Conservation (phyloP, 2,329 filamentous ascomycete genomes). For the Didymella keratinophila region DNA sequence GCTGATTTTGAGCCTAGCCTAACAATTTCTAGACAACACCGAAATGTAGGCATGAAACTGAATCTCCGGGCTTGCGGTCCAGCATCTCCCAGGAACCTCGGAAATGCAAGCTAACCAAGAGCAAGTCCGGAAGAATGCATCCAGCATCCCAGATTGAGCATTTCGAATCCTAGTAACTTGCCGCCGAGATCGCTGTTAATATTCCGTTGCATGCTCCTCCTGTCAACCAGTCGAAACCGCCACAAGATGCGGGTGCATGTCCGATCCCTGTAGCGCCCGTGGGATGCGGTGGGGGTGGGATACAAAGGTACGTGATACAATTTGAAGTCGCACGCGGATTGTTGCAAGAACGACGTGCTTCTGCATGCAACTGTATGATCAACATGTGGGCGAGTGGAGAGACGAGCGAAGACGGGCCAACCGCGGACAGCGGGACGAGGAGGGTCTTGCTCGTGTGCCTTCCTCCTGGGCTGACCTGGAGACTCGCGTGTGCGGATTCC, state of each 20-base stretch:
- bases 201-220: conserved; percentile 10
- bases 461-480: conserved; percentile 26
- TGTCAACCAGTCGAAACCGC: conserved; percentile 21
- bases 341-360: conserved; percentile 19
- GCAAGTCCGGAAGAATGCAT: conserved; percentile 23
- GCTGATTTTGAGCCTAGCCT: conserved; percentile 13
- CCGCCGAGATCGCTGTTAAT: conserved; percentile 26
- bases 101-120: conserved; percentile 21
- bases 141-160: not conserved
- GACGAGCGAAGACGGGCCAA: conserved; percentile 22
- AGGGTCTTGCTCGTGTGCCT: conserved; percentile 37
- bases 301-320: conserved; percentile 39
- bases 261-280: conserved; percentile 29
- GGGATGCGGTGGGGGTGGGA: conserved; percentile 37
- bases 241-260: conserved; percentile 5
- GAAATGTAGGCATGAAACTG: conserved; percentile 2
- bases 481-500: conserved; percentile 27
- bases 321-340: conserved; percentile 34
- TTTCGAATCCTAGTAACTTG: conserved; percentile 10
- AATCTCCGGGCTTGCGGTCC: not conserved
- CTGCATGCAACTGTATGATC: conserved; percentile 20
- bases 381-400: conserved; percentile 29
- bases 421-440: conserved; percentile 24
- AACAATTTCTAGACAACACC: conserved; percentile 2
- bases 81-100: conserved; percentile 17